A percentile compares a stretch with the other conserved stretches of the same genome.
Evolutionary conservation across 2,329 filamentous ascomycete genomes (phyloP).

Genomic region (Fusarium sp.): DNA sequence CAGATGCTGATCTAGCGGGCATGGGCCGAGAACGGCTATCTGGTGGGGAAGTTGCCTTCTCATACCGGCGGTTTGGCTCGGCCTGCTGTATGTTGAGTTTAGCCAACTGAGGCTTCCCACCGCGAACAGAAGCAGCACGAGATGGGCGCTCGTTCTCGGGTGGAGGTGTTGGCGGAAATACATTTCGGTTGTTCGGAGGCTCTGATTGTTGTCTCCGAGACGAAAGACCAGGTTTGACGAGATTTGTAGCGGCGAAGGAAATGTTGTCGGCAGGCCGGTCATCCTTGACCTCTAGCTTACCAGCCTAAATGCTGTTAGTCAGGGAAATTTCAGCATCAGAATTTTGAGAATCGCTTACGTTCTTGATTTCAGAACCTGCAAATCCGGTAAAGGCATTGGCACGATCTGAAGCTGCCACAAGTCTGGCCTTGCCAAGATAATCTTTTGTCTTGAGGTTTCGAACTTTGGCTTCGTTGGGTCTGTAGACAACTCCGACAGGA

Average conservation of each 20-base stretch:
- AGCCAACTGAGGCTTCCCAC: slow-evolving; percentile 68
- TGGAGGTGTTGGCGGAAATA: slow-evolving; percentile 98
- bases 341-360: slow-evolving; percentile 56
- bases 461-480: slow-evolving; percentile 97
- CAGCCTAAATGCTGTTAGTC: slow-evolving; percentile 53
- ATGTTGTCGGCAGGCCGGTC: slow-evolving; percentile 86
- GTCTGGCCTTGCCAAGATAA: slow-evolving; percentile 93
- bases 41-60: slow-evolving; percentile 63
- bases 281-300: slow-evolving; percentile 70
- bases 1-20: slow-evolving; percentile 56
- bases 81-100: slow-evolving; percentile 70
- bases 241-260: slow-evolving; percentile 91
- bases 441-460: slow-evolving; percentile 98
- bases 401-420: slow-evolving; percentile 88
- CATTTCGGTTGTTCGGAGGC: slow-evolving; percentile 79
- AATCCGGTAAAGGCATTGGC: slow-evolving; percentile 86
- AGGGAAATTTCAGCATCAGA: neutral
- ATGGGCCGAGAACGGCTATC: slow-evolving; percentile 47
- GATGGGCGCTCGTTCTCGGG: slow-evolving; percentile 83
- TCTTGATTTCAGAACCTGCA: slow-evolving; percentile 81
- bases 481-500: slow-evolving; percentile 92
- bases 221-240: slow-evolving; percentile 86
- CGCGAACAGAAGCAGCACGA: slow-evolving; percentile 70
- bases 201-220: slow-evolving; percentile 88
- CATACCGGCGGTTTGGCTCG: slow-evolving; percentile 63